phyloP scores from a whole-genome alignment of 441 rosid species.

The Bocquillonia castaneifolia region DNA sequence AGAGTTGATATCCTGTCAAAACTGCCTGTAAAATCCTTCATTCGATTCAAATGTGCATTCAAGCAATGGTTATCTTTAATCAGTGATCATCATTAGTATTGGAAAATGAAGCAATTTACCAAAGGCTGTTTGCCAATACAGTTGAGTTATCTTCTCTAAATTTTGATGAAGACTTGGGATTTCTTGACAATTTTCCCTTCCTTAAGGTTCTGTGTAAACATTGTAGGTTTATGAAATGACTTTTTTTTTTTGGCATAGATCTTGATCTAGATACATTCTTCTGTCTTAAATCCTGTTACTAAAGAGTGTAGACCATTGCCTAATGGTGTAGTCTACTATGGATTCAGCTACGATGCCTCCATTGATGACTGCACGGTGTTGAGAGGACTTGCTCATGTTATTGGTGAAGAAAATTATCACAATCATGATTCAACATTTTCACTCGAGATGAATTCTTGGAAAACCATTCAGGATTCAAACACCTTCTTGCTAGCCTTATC shows the following conservation, averaged over 20 bases:
- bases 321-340: too few species aligned
- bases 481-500: neutral
- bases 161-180: too few species aligned
- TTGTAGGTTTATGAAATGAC: neutral
- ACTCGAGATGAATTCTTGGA: neutral
- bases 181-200: too few species aligned
- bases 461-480: neutral
- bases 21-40: too few species aligned
- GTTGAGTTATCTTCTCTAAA: too few species aligned
- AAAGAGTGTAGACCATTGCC: neutral
- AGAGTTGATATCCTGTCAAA: too few species aligned
- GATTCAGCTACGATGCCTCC: neutral
- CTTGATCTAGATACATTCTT: neutral
- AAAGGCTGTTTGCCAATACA: too few species aligned
- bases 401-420: too few species aligned
- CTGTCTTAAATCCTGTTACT: neutral
- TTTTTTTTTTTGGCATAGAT: neutral
- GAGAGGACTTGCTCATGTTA: neutral
- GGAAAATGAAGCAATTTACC: too few species aligned
- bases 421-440: neutral
- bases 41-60: too few species aligned
- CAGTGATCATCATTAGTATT: too few species aligned
- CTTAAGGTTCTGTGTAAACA: neutral
- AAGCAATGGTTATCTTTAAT: too few species aligned
- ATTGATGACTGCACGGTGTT: neutral